Percentiles rank a stretch among this genome's conserved stretches.
Evolutionary conservation across 164 flowering plant genomes (phyloP).

Genomic region (Warburgia ugandensis): DNA sequence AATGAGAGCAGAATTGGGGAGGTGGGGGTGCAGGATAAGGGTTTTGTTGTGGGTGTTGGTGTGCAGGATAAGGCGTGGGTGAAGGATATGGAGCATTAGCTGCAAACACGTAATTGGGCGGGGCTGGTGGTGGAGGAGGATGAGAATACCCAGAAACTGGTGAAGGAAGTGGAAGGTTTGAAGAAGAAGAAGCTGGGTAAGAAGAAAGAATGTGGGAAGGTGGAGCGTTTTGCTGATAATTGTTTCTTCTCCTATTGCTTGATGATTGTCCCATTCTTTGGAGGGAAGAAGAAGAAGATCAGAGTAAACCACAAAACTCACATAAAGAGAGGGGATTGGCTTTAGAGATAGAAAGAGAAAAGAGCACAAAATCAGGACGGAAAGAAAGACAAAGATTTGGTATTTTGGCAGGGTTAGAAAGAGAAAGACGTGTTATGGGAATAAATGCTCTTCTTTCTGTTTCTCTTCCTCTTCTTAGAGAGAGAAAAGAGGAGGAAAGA

Average conservation of each 20-base stretch:
- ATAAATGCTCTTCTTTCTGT: no score
- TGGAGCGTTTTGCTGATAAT: slow-evolving; percentile 1
- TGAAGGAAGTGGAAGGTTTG: slow-evolving; percentile 12
- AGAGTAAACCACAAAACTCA: no score
- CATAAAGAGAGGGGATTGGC: neutral
- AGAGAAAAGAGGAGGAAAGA: no score
- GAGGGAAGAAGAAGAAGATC: neutral
- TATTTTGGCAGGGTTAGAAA: no score
- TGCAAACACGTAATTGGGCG: slow-evolving; percentile 18
- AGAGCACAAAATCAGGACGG: neutral
- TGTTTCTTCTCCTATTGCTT: slow-evolving; percentile 35
- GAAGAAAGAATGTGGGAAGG: slow-evolving; percentile 9
- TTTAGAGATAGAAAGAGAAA: no score
- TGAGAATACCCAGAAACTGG: slow-evolving; percentile 4
- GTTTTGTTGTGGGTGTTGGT: slow-evolving; percentile 12
- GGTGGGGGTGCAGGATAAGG: slow-evolving; percentile 17
- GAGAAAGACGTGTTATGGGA: no score
- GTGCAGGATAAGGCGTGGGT: no score
- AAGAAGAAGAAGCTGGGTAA: slow-evolving; percentile 11
- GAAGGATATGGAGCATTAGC: slow-evolving; percentile 24
- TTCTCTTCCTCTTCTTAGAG: no score
- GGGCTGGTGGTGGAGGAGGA: neutral
- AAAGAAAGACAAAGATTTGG: neutral
- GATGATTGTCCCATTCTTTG: slow-evolving; percentile 47
- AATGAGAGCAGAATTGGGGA: neutral